Evolutionary conservation across 345 rosid genomes (phyloP).

Genomic region (Salix caprea): DNA sequence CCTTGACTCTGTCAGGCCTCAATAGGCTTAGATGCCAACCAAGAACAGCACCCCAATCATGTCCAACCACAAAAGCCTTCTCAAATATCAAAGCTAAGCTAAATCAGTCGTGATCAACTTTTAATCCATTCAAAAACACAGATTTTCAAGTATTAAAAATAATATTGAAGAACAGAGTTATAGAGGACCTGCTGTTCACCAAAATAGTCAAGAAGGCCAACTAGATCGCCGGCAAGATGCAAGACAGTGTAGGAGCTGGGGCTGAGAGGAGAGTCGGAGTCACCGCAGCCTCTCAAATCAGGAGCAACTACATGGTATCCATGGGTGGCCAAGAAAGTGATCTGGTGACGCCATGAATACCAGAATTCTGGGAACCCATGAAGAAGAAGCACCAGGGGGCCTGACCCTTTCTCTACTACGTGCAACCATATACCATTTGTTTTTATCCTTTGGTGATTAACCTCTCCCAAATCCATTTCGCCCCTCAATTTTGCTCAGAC

Average conservation of each 20-base stretch:
- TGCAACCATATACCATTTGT: slow-evolving; percentile 51
- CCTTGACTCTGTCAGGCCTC: slow-evolving; percentile 58
- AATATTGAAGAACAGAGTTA: not conserved
- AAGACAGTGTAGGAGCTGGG: slow-evolving; percentile 43
- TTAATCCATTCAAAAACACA: not conserved
- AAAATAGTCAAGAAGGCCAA: slow-evolving; percentile 51
- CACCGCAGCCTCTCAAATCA: slow-evolving; percentile 60
- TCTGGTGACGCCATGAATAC: slow-evolving; percentile 78
- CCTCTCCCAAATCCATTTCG: slow-evolving; percentile 15
- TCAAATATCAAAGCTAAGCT: not conserved
- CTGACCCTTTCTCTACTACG: slow-evolving; percentile 52
- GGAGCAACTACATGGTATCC: slow-evolving; percentile 69
- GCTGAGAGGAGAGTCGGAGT: slow-evolving; percentile 49
- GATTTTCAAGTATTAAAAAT: not conserved
- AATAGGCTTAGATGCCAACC: slow-evolving; percentile 50
- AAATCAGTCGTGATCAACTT: not conserved
- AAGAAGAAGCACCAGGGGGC: slow-evolving; percentile 53
- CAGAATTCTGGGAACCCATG: slow-evolving; percentile 79
- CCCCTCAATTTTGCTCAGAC: not conserved
- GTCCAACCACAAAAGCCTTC: slow-evolving; percentile 64
- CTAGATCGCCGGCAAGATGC: slow-evolving; percentile 52
- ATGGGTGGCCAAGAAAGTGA: slow-evolving; percentile 41
- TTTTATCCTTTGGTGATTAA: slow-evolving; percentile 40
- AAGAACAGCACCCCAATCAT: slow-evolving; percentile 62
- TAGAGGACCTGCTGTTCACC: slow-evolving; percentile 40